A percentile compares a stretch with the other conserved stretches of the same genome.
Conservation (phyloP, 345 rosid genomes). For the Eucalyptus marginata region DNA sequence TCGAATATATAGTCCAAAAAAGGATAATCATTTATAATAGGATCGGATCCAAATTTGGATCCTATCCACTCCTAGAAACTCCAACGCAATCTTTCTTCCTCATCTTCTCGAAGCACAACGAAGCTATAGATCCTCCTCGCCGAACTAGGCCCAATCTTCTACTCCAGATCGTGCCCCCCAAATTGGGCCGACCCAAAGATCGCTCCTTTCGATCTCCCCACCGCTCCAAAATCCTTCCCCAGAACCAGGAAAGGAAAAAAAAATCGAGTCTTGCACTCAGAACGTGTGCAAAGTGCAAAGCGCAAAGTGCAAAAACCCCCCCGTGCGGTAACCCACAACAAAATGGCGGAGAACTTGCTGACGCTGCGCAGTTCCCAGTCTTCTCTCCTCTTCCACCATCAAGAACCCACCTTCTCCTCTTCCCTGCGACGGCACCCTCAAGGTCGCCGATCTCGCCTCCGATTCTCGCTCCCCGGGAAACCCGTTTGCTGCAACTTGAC, state of each 20-base stretch:
- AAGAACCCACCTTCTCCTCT: not conserved
- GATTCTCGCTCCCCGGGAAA: not conserved
- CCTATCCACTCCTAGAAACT: too few species aligned
- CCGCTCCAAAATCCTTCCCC: not conserved
- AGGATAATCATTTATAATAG: too few species aligned
- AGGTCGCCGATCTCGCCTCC: not conserved
- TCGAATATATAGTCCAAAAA: too few species aligned
- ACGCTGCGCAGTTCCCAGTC: slow-evolving; percentile 11
- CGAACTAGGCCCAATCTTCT: not conserved
- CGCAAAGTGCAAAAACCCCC: not conserved
- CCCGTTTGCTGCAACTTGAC: not conserved
- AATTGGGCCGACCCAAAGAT: not conserved
- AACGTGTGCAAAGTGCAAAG: not conserved
- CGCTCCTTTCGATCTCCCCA: not conserved
- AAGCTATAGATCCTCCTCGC: not conserved
- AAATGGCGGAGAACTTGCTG: not conserved
- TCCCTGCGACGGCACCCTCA: not conserved
- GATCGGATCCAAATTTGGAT: too few species aligned
- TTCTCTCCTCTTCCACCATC: slow-evolving; percentile 14
- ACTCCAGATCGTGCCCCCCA: not conserved
- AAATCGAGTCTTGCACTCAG: not conserved
- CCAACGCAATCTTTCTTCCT: not conserved
- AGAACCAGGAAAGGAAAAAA: not conserved
- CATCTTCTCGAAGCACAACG: not conserved
- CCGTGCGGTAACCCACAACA: not conserved